These are phyloP conservation scores for Xylaria sp. DNA, from an alignment of 2,329 filamentous ascomycete genomes.

Conservation along the genomic window DNA sequence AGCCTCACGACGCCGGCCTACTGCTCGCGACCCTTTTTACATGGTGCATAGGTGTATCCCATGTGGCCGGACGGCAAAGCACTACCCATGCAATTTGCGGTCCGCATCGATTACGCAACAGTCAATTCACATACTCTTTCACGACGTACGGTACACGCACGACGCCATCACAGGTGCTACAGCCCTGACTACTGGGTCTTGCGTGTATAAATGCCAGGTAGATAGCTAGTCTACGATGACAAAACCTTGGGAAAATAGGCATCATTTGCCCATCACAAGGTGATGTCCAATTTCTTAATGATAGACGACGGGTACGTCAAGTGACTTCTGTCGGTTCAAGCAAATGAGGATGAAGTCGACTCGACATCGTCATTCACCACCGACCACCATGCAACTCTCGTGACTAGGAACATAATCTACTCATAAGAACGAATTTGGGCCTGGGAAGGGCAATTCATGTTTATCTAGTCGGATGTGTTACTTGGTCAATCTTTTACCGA, in stretches of 20 bases:
- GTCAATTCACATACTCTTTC: not conserved
- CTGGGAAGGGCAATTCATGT: not conserved
- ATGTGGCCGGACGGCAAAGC: conserved; percentile 1
- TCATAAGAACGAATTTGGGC: not conserved
- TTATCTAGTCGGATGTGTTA: not conserved
- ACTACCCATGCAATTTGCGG: conserved; percentile 8
- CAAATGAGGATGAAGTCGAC: not conserved
- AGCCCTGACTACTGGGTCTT: not conserved
- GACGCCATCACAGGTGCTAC: not conserved
- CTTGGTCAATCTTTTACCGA: conserved; percentile 15
- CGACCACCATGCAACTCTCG: not conserved
- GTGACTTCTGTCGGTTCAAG: too few species aligned
- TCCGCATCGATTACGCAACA: conserved; percentile 9
- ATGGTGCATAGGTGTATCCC: conserved; percentile 9
- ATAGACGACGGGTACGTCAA: too few species aligned
- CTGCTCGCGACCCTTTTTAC: conserved; percentile 11
- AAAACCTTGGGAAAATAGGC: not conserved
- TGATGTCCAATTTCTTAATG: not conserved
- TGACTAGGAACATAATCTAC: not conserved
- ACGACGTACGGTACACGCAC: not conserved
- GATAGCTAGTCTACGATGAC: not conserved
- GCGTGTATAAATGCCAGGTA: not conserved
- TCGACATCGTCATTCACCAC: not conserved
- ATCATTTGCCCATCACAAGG: not conserved
- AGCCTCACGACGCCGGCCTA: conserved; percentile 18